Conservation (phyloP, 768 basidiomycete genomes). For the Calocybe gangraenosa region DNA sequence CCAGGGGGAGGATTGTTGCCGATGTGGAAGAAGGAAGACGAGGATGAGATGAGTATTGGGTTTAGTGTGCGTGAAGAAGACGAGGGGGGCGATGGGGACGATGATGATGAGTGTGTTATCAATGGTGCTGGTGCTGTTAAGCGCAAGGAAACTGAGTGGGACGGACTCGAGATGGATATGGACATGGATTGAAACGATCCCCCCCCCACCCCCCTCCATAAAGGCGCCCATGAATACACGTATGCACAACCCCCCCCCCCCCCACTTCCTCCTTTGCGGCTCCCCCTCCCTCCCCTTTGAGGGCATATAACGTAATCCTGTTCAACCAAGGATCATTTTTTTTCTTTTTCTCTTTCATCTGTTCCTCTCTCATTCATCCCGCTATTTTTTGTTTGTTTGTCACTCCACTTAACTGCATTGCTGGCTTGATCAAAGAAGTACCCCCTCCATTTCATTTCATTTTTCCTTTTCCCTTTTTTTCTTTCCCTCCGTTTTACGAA, state of each 20-base stretch:
- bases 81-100: constrained; percentile 29
- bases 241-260: neutral
- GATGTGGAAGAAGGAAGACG: constrained; percentile 37
- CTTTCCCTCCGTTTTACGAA: no score
- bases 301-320: no score
- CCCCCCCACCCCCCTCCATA: neutral
- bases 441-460: no score
- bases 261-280: neutral
- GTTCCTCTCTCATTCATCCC: constrained; percentile 1
- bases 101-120: constrained; percentile 16
- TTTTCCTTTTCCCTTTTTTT: no score
- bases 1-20: constrained; percentile 6
- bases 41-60: constrained; percentile 35
- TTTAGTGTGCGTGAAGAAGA: constrained; percentile 43
- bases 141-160: constrained; percentile 39
- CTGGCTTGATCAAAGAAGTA: no score
- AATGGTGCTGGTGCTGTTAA: constrained; percentile 11
- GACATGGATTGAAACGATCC: constrained; percentile 47
- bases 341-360: neutral
- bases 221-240: no score
- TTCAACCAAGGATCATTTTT: no score
- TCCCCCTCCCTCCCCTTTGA: neutral
- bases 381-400: neutral
- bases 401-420: no score
- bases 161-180: constrained; percentile 73